A percentile compares a stretch with the other conserved stretches of the same genome.
Conservation (phyloP, 345 rosid species). For the Murraya koenigii region DNA sequence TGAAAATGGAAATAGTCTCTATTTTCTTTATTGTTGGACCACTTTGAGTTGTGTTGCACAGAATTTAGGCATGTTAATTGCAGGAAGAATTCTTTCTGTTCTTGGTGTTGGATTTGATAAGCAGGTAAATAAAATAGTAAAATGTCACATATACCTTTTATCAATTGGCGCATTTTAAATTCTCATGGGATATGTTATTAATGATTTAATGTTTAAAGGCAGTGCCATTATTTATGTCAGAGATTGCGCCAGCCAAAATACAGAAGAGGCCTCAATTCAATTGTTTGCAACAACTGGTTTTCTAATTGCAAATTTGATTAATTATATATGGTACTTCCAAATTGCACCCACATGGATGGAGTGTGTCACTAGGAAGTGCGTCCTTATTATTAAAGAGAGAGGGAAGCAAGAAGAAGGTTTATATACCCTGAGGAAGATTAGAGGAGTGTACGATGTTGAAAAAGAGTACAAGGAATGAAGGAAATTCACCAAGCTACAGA, state of each 20-base stretch:
- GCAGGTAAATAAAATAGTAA: conserved; percentile 32
- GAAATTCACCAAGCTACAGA: conserved; percentile 49
- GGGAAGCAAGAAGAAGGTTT: conserved; percentile 48
- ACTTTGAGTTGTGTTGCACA: conserved; percentile 37
- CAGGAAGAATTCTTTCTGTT: conserved; percentile 60
- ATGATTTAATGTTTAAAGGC: conserved; percentile 35
- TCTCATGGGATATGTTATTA: background rate
- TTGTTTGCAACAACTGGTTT: conserved; percentile 65
- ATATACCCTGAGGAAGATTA: no score
- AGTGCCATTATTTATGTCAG: conserved; percentile 71
- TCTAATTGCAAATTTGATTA: conserved; percentile 46
- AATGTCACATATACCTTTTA: background rate
- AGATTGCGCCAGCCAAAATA: conserved; percentile 58
- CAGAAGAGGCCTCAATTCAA: conserved; percentile 71
- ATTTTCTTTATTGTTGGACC: conserved; percentile 59
- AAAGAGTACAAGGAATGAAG: conserved; percentile 42
- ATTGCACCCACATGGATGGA: conserved; percentile 52
- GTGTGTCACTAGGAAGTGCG: conserved; percentile 62
- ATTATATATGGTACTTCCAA: conserved; percentile 36
- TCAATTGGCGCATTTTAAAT: background rate
- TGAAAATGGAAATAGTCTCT: conserved; percentile 53
- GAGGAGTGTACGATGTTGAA: conserved; percentile 48
- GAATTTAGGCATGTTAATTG: conserved; percentile 52
- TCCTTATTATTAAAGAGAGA: conserved; percentile 50
- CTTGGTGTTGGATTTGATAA: conserved; percentile 70